A percentile compares a stretch with the other conserved stretches of the same genome.
These are phyloP conservation scores for Rasamsonia emersonii DNA, from an alignment of 2,329 filamentous ascomycete species.

Conservation along the genomic window DNA sequence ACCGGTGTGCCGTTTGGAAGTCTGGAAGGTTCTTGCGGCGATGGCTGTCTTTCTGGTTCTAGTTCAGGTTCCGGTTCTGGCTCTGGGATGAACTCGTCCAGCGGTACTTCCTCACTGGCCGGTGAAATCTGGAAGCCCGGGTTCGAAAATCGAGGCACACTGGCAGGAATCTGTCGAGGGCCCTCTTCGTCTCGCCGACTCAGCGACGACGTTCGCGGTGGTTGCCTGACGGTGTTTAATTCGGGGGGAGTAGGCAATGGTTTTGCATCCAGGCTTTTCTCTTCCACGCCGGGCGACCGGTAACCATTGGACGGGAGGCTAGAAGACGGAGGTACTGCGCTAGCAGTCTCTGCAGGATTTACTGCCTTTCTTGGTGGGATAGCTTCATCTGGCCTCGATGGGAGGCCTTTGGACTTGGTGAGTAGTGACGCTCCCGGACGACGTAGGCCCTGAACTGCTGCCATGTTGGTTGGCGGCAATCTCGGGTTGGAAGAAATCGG, in stretches of 20 bases:
- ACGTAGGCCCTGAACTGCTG: constrained; percentile 9
- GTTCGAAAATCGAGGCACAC: constrained; percentile 2
- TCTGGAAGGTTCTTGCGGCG: too few species aligned
- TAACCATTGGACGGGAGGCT: too few species aligned
- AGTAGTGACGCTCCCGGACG: constrained; percentile 9
- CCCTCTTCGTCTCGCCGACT: neutral
- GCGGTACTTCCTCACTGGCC: constrained; percentile 13
- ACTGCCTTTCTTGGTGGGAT: constrained; percentile 1
- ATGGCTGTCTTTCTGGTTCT: constrained; percentile 12
- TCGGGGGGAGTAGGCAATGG: neutral
- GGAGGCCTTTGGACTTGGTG: too few species aligned
- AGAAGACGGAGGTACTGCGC: too few species aligned
- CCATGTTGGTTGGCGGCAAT: too few species aligned
- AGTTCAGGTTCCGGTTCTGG: constrained; percentile 19
- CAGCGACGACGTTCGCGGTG: constrained; percentile 4
- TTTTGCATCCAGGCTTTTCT: too few species aligned
- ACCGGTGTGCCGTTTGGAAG: constrained; percentile 13
- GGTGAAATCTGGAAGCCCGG: neutral
- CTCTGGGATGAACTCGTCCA: constrained; percentile 26
- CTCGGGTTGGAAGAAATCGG: too few species aligned
- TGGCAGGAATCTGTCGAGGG: neutral
- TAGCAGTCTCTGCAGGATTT: too few species aligned
- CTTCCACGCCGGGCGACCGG: too few species aligned
- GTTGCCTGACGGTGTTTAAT: neutral
- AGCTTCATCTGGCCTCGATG: too few species aligned